Evolutionary conservation across 805 yeast genomes (phyloP).

Genomic region (Hyphopichia homilentoma): DNA sequence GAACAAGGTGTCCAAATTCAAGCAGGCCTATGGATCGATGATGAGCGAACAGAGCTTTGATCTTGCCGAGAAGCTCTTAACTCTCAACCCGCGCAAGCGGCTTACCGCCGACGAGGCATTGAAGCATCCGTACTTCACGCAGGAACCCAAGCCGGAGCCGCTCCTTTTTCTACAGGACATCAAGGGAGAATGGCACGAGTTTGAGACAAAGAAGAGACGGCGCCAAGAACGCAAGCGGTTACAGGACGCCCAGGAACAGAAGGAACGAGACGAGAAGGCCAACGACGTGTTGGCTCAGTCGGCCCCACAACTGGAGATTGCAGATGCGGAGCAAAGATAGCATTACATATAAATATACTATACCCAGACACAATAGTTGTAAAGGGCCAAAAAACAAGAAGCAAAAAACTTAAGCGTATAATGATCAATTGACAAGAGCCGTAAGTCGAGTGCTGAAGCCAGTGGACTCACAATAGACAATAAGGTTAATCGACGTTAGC

Average conservation of each 20-base stretch:
- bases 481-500: no score
- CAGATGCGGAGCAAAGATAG: conserved; percentile 5
- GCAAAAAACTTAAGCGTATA: no score
- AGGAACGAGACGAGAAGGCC: background rate
- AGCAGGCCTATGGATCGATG: conserved; percentile 28
- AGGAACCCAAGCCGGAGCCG: conserved; percentile 63
- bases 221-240: conserved; percentile 43
- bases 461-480: no score
- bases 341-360: no score
- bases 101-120: conserved; percentile 69
- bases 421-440: no score
- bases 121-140: conserved; percentile 60
- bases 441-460: no score
- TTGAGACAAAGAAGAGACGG: conserved; percentile 82
- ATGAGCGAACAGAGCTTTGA: conserved; percentile 56
- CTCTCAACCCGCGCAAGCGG: conserved; percentile 66
- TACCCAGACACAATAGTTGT: no score
- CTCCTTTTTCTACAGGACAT: conserved; percentile 52
- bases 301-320: conserved; percentile 8
- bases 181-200: conserved; percentile 94
- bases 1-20: conserved; percentile 27
- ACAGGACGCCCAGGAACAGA: conserved; percentile 21
- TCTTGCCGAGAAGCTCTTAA: conserved; percentile 59
- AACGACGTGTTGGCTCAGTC: conserved; percentile 3
- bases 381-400: no score